Conservation (phyloP, 108 stramenopile species). For the Nitzschia palea region DNA sequence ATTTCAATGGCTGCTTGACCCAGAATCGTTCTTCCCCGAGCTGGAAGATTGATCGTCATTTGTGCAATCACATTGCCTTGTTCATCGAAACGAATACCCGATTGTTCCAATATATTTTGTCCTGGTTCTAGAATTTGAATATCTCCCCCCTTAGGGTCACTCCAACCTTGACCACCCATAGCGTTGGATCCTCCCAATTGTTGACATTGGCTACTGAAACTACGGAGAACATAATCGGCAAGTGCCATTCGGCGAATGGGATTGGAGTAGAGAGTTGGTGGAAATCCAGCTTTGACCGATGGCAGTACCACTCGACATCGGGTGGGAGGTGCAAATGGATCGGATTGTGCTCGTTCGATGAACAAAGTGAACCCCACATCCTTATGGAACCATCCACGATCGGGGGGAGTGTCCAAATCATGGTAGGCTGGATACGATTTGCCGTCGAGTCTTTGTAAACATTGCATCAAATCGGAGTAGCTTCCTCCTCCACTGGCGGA, state of each 20-base stretch:
- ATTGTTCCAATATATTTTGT: constrained; percentile 91
- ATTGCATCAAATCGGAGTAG: constrained; percentile 58
- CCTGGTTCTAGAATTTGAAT: constrained; percentile 82
- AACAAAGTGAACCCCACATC: constrained; percentile 58
- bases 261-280: constrained; percentile 67
- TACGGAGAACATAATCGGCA: constrained; percentile 82
- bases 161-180: constrained; percentile 53
- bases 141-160: constrained; percentile 91
- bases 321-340: constrained; percentile 95
- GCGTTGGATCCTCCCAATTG: constrained; percentile 62
- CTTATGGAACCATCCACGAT: constrained; percentile 56
- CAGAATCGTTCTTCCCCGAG: constrained; percentile 85
- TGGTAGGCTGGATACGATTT: constrained; percentile 88
- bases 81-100: constrained; percentile 63
- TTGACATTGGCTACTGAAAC: constrained; percentile 56
- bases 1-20: constrained; percentile 83
- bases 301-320: constrained; percentile 78
- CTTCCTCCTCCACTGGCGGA: constrained; percentile 49
- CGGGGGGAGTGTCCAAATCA: constrained; percentile 72
- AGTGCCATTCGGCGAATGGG: constrained; percentile 69
- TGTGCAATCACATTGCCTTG: constrained; percentile 77
- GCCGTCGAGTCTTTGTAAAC: constrained; percentile 77
- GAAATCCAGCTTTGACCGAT: constrained; percentile 65
- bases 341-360: constrained; percentile 84
- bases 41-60: constrained; percentile 93